These are phyloP conservation scores for Hyphopichia khmerensis DNA, from an alignment of 1,139 yeast genomes.

Conservation along the genomic window DNA sequence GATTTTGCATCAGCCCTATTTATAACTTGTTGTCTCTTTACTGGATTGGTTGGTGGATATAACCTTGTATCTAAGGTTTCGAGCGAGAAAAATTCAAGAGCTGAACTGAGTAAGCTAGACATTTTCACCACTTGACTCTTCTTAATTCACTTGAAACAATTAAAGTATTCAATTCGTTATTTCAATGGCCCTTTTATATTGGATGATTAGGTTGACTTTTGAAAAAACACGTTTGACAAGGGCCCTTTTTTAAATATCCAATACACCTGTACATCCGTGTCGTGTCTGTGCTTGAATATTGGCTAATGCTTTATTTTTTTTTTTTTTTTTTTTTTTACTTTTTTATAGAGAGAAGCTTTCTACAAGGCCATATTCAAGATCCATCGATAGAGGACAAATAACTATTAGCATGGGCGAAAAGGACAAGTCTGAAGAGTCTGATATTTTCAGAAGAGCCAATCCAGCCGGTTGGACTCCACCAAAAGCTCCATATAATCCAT, in stretches of 20 bases:
- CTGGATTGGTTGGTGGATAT: conserved; percentile 49
- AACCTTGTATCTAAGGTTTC: conserved; percentile 79
- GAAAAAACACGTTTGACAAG: too few species aligned
- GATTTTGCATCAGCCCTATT: conserved; percentile 49
- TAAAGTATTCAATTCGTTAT: too few species aligned
- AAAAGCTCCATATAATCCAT: conserved; percentile 81
- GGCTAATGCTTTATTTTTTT: neutral
- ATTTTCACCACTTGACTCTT: neutral
- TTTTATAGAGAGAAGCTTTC: too few species aligned
- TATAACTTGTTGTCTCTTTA: conserved; percentile 40
- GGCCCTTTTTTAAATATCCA: too few species aligned
- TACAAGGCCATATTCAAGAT: too few species aligned
- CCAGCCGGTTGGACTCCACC: conserved; percentile 86
- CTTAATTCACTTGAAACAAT: neutral
- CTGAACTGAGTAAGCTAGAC: conserved; percentile 15
- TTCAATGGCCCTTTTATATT: too few species aligned
- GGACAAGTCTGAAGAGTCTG: conserved; percentile 5
- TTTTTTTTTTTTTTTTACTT: neutral
- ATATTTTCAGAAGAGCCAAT: conserved; percentile 58
- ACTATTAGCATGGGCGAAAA: neutral
- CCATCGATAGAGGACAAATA: neutral
- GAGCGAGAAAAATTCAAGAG: conserved; percentile 57
- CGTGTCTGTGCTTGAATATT: too few species aligned
- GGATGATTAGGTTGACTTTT: too few species aligned
- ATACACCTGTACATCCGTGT: too few species aligned